Evolutionary conservation across 352 stramenopile genomes (phyloP).

Genomic region (Phytophthora lateralis): DNA sequence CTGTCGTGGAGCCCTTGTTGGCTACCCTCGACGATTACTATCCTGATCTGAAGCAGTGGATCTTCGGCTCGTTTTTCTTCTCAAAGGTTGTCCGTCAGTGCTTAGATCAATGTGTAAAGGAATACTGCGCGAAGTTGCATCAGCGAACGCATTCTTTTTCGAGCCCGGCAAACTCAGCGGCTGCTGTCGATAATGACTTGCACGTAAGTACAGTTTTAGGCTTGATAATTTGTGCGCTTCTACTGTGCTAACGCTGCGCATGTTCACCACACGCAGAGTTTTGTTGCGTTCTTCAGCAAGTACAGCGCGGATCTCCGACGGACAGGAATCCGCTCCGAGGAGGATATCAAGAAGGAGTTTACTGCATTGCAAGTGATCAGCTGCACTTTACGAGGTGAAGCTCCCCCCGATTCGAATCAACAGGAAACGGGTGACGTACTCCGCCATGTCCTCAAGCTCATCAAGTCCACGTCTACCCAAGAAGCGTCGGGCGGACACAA

Average conservation of each 20-base stretch:
- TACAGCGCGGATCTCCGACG: slow-evolving; percentile 70
- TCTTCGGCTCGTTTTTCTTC: slow-evolving; percentile 86
- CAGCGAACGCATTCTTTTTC: slow-evolving; percentile 65
- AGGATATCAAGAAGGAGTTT: slow-evolving; percentile 78
- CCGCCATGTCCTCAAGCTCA: slow-evolving; percentile 65
- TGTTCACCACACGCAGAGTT: slow-evolving; percentile 37
- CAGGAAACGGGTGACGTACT: slow-evolving; percentile 40
- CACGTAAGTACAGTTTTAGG: slow-evolving; percentile 36
- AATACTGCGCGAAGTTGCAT: slow-evolving; percentile 69
- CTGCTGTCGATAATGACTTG: slow-evolving; percentile 64
- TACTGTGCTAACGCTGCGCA: slow-evolving; percentile 1
- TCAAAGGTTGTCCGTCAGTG: slow-evolving; percentile 77
- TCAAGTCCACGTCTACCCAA: slow-evolving; percentile 65
- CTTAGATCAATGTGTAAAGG: slow-evolving; percentile 66
- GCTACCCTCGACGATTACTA: slow-evolving; percentile 85
- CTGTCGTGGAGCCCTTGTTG: slow-evolving; percentile 76
- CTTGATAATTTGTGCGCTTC: background rate
- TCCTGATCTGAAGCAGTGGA: slow-evolving; percentile 71
- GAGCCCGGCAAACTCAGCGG: slow-evolving; percentile 38
- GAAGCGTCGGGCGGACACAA: slow-evolving; percentile 47
- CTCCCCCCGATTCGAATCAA: slow-evolving; percentile 32
- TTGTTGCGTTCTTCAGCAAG: slow-evolving; percentile 75
- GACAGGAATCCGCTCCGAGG: slow-evolving; percentile 65
- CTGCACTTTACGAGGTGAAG: slow-evolving; percentile 42
- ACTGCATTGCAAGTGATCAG: slow-evolving; percentile 52